Evolutionary conservation across 1,139 yeast species (phyloP), one percentile per base, ranked within the genome.

Genomic region (Taiozyma sp.): DNA sequence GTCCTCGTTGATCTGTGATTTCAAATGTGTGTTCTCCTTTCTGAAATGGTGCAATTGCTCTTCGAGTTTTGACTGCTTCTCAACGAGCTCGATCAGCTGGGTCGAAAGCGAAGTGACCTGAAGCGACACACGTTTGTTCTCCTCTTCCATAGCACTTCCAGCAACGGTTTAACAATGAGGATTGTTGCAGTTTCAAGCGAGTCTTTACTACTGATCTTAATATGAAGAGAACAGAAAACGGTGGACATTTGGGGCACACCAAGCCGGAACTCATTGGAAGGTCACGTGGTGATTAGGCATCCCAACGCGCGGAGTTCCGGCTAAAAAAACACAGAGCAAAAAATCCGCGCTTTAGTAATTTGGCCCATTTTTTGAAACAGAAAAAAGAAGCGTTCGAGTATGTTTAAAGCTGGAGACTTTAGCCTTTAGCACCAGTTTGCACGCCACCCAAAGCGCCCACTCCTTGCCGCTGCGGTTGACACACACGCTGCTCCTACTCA

Each of bases 81-180:
- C 81, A 9, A 81, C 79, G 11, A 84, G 80, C 34, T 84, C 82
- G 46, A 82, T 79, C 50, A 81, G 68, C 62, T 78, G 79, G 14
- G 86, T 81, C 39, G 85, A 80, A 48, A 82, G 67, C 47, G 76
- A 69, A 3, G 84, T 73, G 50, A 81, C 80, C 64, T 81, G 85
- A 45, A 74, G 67, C 2, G 85, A 75, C 41, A 81, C 70, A 47
- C 85, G 67, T 45, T 58, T 65, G 52, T 64, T 66, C 64, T 67
- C 75, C 40, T 70, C 74, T 24, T 62, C 66, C 4, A 40, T 40
- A 13, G 24, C 14, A 21, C 21, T 19, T 37, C 30, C 34, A 44
- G 24, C 22, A 8, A 14, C 19, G 21, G 28, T 14, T 42, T 26
- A 6, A 26, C 35, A 32, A 19, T 14, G 19, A n/a, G 2, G 7